Conservation (phyloP, 2,329 filamentous ascomycete species). For the Coniella lustricola region DNA sequence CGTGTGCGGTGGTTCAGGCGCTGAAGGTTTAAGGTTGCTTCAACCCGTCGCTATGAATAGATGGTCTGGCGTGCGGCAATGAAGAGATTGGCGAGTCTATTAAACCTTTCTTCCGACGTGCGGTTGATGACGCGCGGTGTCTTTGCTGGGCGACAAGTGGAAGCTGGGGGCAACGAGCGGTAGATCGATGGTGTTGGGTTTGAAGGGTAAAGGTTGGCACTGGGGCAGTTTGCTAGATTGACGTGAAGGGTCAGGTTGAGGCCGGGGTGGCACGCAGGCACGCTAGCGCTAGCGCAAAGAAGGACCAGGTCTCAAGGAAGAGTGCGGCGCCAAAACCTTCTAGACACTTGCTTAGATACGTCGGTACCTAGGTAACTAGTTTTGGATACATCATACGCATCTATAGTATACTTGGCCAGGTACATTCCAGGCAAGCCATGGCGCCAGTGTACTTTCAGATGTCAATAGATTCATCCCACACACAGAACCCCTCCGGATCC, state of each 20-base stretch:
- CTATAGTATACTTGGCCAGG: too few species aligned
- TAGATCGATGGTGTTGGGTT: background rate
- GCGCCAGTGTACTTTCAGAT: too few species aligned
- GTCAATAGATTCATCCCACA: too few species aligned
- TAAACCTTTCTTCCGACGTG: background rate
- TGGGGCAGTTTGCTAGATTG: background rate
- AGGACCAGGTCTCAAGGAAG: background rate
- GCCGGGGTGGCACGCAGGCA: slow-evolving; percentile 2
- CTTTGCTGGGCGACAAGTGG: background rate
- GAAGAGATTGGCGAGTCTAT: too few species aligned
- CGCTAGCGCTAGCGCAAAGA: background rate
- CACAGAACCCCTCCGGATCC: too few species aligned
- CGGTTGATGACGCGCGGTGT: background rate
- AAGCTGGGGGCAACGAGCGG: background rate
- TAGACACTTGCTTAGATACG: background rate
- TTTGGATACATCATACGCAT: too few species aligned
- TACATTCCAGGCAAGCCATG: too few species aligned
- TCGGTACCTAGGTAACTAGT: background rate
- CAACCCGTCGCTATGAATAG: background rate
- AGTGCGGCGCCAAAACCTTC: background rate
- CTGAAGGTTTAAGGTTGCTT: background rate
- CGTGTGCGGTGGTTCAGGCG: background rate
- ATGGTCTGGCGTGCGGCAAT: background rate
- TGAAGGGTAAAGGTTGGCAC: background rate
- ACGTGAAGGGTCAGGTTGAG: slow-evolving; percentile 1